Percentiles rank a stretch among this genome's conserved stretches.
Evolutionary conservation across 176 grass and related monocot genomes (phyloP).

Genomic region (bread wheat (Triticum aestivum)): IWGSC_CS_RefSeq_v2.1 NC_057803.1:555300594-555301093

Average conservation of each 20-base stretch:
- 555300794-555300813: background rate
- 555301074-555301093: background rate
- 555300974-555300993: slow-evolving; percentile 92
- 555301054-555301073: background rate
- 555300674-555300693: too few species aligned
- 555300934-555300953: slow-evolving; percentile 84
- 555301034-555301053: slow-evolving; percentile 24
- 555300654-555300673: too few species aligned
- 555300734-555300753: background rate
- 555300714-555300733: background rate
- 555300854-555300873: background rate
- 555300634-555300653: too few species aligned
- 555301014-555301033: slow-evolving; percentile 78
- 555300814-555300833: background rate
- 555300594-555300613: too few species aligned
- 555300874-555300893: background rate
- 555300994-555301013: slow-evolving; percentile 98
- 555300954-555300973: slow-evolving; percentile 95
- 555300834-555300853: background rate
- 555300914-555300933: slow-evolving; percentile 96
- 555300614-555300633: too few species aligned
- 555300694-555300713: too few species aligned
- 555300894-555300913: background rate
- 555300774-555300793: background rate
- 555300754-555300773: background rate